Evolutionary conservation across 2,329 filamentous ascomycete genomes (phyloP), one percentile per base, ranked within the genome.

Genomic region (Biscogniauxia mediterranea): DNA sequence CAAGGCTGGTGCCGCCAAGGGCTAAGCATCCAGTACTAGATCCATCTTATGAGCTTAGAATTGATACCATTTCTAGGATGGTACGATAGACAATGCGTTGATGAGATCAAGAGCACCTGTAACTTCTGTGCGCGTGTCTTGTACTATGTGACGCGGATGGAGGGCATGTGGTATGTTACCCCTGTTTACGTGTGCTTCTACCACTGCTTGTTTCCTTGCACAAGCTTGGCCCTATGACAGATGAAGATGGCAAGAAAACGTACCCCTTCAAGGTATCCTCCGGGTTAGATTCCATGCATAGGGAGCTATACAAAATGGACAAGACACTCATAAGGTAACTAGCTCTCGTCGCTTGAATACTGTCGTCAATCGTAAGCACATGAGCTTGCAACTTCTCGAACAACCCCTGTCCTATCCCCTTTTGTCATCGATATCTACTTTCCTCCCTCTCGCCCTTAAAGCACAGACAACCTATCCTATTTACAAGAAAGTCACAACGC

Each of bases 1-100:
- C 84, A 97, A 97, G 85, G 90, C 90, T 32, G 91, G 90, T 79
- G 90, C 90, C 57, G 90, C 90, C 69, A 93, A 93, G 84, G 80
- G 81, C 66, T 91, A 80, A 76, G 52, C 54, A 26, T 52, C 38
- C 38, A 46, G 38, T 46, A 15, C 26, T 23, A n/a, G 42, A 50
- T 60, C 57, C 55, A 55, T 57, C 26, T 61, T 15, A 46, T 61
- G 15, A 53, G n/a, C 54, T 59, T 58, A 60, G 61, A 60, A 54
- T 58, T 52, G 58, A 55, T 46, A 46, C 38, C 38, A 46, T 46
- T 46, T 5, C 11, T 46, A 11, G 17, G 38, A n/a, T 46, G 38
- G 17, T n/a, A 46, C 17, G 38, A 46, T 46, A 46, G 38, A 46
- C 38, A 46, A 46, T 46, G 15, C 17, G 3, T 46, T 46, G 38